Evolutionary conservation across 1,284 basidiomycete genomes (phyloP).

Genomic region (Trametes polyzona): DNA sequence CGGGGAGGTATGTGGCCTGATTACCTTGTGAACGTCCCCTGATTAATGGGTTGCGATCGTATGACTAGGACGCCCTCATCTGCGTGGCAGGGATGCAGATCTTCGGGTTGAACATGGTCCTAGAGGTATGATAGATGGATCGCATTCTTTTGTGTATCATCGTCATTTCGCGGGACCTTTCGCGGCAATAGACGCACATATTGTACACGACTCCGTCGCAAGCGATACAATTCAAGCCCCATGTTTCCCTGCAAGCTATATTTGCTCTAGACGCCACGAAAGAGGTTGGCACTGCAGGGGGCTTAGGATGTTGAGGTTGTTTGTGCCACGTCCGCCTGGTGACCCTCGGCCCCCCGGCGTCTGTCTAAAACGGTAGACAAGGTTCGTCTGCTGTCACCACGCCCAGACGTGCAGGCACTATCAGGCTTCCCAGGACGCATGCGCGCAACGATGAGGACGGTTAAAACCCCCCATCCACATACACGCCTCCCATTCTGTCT

Average conservation of each 20-base stretch:
- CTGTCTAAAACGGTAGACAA: not conserved
- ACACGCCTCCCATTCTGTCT: not conserved
- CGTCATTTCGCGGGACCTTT: too few relatives aligned
- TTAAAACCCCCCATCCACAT: not conserved
- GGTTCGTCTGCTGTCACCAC: not conserved
- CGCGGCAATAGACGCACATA: too few relatives aligned
- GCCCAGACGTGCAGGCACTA: not conserved
- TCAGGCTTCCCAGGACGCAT: not conserved
- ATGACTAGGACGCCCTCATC: constrained; percentile 1
- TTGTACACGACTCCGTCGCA: too few relatives aligned
- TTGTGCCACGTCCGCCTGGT: too few relatives aligned
- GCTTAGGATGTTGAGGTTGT: too few relatives aligned
- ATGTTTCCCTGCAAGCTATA: too few relatives aligned
- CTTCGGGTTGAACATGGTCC: not conserved
- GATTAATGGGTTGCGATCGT: not conserved
- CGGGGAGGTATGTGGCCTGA: not conserved
- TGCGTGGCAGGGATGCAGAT: not conserved
- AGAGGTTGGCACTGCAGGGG: too few relatives aligned
- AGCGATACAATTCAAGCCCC: too few relatives aligned
- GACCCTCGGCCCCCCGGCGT: not conserved
- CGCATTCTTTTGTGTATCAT: not conserved
- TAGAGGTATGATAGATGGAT: not conserved
- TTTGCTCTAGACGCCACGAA: too few relatives aligned
- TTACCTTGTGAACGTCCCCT: not conserved
- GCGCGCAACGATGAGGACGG: not conserved